These are phyloP conservation scores for Pyrenophora teres DNA, from an alignment of 2,329 filamentous ascomycete genomes.

Conservation along the genomic window DNA sequence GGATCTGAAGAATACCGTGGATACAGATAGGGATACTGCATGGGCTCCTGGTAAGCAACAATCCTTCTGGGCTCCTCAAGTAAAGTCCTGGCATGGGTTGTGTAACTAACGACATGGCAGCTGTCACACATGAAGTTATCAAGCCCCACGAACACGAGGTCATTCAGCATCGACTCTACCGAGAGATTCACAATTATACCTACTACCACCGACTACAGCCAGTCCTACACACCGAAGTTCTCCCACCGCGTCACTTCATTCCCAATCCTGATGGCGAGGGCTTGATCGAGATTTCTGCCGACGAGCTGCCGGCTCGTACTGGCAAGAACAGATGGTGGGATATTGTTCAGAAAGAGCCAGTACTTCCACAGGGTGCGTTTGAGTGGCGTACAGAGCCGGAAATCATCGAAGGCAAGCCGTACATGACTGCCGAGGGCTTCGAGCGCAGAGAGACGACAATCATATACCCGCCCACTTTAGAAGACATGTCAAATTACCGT, in stretches of 20 bases:
- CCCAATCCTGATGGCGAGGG: slow-evolving; percentile 41
- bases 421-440: slow-evolving; percentile 48
- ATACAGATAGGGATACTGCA: slow-evolving; percentile 44
- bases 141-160: slow-evolving; percentile 53
- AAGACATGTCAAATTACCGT: slow-evolving; percentile 36
- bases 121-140: slow-evolving; percentile 57
- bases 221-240: slow-evolving; percentile 58
- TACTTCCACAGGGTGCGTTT: slow-evolving; percentile 5
- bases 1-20: slow-evolving; percentile 46
- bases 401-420: slow-evolving; percentile 48
- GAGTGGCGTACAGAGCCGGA: slow-evolving; percentile 38
- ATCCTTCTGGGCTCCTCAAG: neutral
- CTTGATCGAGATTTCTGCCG: slow-evolving; percentile 54
- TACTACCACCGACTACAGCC: slow-evolving; percentile 59
- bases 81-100: neutral
- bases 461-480: slow-evolving; percentile 52
- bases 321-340: slow-evolving; percentile 37
- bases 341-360: slow-evolving; percentile 29
- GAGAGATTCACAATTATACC: slow-evolving; percentile 61
- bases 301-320: slow-evolving; percentile 45
- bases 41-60: slow-evolving; percentile 48
- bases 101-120: slow-evolving; percentile 37
- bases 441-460: slow-evolving; percentile 52
- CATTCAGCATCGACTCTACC: slow-evolving; percentile 54
- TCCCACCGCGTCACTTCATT: slow-evolving; percentile 59